Base-by-base conservation (phyloP, 2,329 filamentous ascomycete species). In the Blastomyces parvus region DNA sequence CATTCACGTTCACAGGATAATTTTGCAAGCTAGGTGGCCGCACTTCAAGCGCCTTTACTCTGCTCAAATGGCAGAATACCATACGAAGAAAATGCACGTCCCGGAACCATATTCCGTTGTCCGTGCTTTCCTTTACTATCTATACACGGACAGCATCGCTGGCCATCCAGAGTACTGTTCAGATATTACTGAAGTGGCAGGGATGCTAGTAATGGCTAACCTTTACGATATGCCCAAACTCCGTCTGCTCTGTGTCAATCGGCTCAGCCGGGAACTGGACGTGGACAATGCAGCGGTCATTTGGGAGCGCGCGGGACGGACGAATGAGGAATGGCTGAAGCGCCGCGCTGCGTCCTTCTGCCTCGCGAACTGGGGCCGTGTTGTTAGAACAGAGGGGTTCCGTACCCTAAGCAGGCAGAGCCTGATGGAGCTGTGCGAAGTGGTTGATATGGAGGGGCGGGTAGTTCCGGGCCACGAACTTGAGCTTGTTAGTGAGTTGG, bases 171-270 rank as follows among this genome's bases (percentile, higher is more conserved):
- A 88, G 59, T 81, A 81, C 66, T 84, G 84, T 57, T 81, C 84
- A 0, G 81, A 78, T 9, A 84, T 97, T 25, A 85, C 87, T 38
- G 92, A 97, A 69, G 91, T 97, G 17, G 93, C 94, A 0, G 93
- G 94, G 9, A 86, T 99, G 75, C 83, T 99, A 2, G 93, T 99
- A 67, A 95, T 99, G 90, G 91, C 91, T 53, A 97, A 97, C 74
- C 90, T 97, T 57, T 99, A 99, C 78, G 93, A 97, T 72, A 95
- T 99, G 79, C 92, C 92, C 0, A 91, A 94, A 68, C 85, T 99
- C 30, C 89, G 93, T 25, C 84, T 96, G 8, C 82, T 97, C 1
- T 97, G 93, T 73, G 89, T 97, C 62, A 93, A 96, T 73, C 86
- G 94, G 9, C 83, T 99, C 3, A 88, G 89, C 63, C 89, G 90